A percentile compares a stretch with the other conserved stretches of the same genome.
Conservation (phyloP, 2,329 filamentous ascomycete species). For the Didymella keratinophila region DNA sequence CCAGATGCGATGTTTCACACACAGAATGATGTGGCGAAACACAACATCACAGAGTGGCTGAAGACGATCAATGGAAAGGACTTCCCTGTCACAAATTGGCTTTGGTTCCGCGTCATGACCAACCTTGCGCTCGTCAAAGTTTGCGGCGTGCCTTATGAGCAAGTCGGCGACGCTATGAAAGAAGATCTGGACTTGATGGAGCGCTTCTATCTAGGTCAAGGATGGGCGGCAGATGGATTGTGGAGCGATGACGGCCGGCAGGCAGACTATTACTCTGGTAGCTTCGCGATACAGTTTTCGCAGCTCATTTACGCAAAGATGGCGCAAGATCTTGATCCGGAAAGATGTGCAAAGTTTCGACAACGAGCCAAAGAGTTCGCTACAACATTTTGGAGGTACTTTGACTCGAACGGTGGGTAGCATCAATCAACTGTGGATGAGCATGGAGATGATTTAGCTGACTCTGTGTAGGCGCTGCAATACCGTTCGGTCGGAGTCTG, state of each 20-base stretch:
- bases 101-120: conserved; percentile 62
- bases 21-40: conserved; percentile 40
- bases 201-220: conserved; percentile 55
- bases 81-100: conserved; percentile 61
- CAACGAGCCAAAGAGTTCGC: conserved; percentile 55
- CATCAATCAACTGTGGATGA: background rate
- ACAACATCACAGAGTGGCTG: conserved; percentile 55
- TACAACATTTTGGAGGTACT: conserved; percentile 57
- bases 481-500: conserved; percentile 61
- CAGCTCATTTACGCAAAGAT: conserved; percentile 59
- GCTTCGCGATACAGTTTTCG: conserved; percentile 62
- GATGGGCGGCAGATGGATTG: conserved; percentile 59
- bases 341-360: conserved; percentile 50
- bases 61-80: conserved; percentile 54
- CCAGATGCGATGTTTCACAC: conserved; percentile 51
- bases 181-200: conserved; percentile 57
- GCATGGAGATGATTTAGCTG: background rate
- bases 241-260: conserved; percentile 54
- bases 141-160: conserved; percentile 49
- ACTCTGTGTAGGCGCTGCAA: conserved; percentile 54
- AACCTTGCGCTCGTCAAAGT: conserved; percentile 58
- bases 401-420: conserved; percentile 54
- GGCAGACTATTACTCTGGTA: conserved; percentile 63
- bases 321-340: conserved; percentile 53
- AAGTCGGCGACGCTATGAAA: conserved; percentile 51